Conservation (phyloP, 1,139 yeast genomes). For the Kodamaea sp. region DNA sequence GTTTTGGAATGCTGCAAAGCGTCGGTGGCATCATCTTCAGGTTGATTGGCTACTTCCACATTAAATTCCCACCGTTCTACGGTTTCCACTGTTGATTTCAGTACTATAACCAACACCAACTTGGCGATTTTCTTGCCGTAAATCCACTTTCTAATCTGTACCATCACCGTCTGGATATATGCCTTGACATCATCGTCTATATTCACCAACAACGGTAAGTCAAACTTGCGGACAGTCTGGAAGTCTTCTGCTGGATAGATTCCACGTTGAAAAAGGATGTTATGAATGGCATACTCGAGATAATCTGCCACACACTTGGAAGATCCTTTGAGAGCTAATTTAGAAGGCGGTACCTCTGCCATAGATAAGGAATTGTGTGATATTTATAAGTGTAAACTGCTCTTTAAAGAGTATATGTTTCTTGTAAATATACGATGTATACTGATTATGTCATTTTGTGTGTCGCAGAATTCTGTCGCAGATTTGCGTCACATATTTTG, state of each 20-base stretch:
- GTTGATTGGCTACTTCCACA: constrained; percentile 41
- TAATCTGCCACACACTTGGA: constrained; percentile 79
- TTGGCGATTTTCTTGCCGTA: constrained; percentile 68
- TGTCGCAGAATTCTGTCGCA: no score
- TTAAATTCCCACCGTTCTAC: constrained; percentile 90
- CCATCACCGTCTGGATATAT: constrained; percentile 68
- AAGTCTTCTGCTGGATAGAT: constrained; percentile 91
- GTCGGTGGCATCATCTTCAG: constrained; percentile 5
- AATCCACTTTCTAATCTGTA: constrained; percentile 83
- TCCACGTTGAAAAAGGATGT: constrained; percentile 85
- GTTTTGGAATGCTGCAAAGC: constrained; percentile 31
- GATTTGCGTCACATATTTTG: no score
- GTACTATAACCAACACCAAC: constrained; percentile 70
- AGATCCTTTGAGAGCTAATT: constrained; percentile 73
- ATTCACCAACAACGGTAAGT: constrained; percentile 70
- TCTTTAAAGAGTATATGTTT: no score
- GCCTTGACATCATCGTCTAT: constrained; percentile 75
- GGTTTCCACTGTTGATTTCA: constrained; percentile 64
- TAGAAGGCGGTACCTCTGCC: constrained; percentile 27
- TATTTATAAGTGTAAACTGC: no score
- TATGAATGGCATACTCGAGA: constrained; percentile 77
- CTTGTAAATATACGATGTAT: no score
- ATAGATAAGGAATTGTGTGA: not conserved
- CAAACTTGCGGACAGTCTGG: constrained; percentile 76
- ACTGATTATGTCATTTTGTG: no score